Evolutionary conservation across 257 asterid genomes (phyloP), one percentile per base, ranked within the genome.

Genomic region (Cordia subcordata): DNA sequence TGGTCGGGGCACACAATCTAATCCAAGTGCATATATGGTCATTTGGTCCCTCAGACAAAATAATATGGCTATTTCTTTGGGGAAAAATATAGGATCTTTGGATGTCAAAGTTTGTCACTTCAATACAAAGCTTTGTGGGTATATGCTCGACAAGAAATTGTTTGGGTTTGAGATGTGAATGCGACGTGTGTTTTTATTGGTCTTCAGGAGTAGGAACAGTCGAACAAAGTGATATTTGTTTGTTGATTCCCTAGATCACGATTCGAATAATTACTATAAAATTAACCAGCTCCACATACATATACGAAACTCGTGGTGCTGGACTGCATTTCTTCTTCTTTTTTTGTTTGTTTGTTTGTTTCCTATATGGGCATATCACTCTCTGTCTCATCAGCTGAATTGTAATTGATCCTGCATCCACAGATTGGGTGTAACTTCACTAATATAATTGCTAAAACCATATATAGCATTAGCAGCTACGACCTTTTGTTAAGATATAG

Each of bases 41-140:
- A n/a, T 20, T 5, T 42, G 77, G 77, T 67, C 73, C 79, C 70
- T 72, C 6, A 71, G 80, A 76, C 78, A 76, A 67, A 61, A 64
- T 57, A 19, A 68, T 74, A 49, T 56, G 61, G 35, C 35, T 56
- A 1, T 19, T 65, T 6, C 18, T 40, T n/a, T n/a, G n/a, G n/a
- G n/a, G n/a, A n/a, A n/a, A n/a, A n/a, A n/a, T n/a, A n/a, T n/a
- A 22, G 27, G 9, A 67, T 68, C 67, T 54, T 57, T 49, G 56
- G n/a, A n/a, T 68, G 69, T n/a, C 67, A 42, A 66, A 56, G 13
- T 42, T 57, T 73, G 75, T 64, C 70, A 58, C 44, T 63, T 69
- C 75, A 53, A 56, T 64, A 22, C 51, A 60, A n/a, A 42, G 20
- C 49, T 19, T 38, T 75, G 73, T 70, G 78, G 73, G 82, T 72